Evolutionary conservation across 768 basidiomycete genomes (phyloP), one percentile per base, ranked within the genome.

Genomic region (Russula foetens): DNA sequence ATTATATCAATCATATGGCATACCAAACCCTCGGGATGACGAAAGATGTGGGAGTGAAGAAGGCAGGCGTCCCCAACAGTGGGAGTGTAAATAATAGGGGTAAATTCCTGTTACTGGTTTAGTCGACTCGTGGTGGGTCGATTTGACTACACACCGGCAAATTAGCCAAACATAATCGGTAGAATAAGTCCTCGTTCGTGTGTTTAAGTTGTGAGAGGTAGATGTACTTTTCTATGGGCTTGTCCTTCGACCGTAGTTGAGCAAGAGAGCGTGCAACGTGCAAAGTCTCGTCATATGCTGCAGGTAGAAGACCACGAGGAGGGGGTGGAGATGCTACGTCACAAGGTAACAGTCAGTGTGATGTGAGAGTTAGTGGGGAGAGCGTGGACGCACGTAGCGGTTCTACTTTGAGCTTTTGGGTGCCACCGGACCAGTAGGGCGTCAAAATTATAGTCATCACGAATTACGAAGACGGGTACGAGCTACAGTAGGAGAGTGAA

Each of bases 51-150:
- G 23, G 86, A 88, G 75, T 83, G 93, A 68, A 90, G 86, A 65
- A 90, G 70, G 69, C 92, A 94, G 3, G 92, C 93, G 67, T 95
- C 91, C 26, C 93, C 93, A 29, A 96, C 92, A 15, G 90, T 92
- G 0, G 93, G 93, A 0, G 93, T 96, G 71, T 95, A 96, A 57
- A 96, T 91, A 45, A 94, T 79, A 15, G 93, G 92, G 14, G 79
- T 81, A 56, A 84, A 73, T 69, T 81, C 82, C 77, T 80, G 65
- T 5, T 15, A 21, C 12, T 28, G 44, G 23, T 35, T 28, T 39
- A 53, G 21, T 47, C 15, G 35, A 35, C 35, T 11, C 9, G 9
- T 35, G 43, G 49, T 23, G 64, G 52, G 39, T 43, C 29, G 33
- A 53, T 54, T 38, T 43, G 31, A 62, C 19, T 28, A 72, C 67